These are phyloP conservation scores for Neurospora sp. DNA, from an alignment of 2,329 filamentous ascomycete species.

Conservation along the genomic window DNA sequence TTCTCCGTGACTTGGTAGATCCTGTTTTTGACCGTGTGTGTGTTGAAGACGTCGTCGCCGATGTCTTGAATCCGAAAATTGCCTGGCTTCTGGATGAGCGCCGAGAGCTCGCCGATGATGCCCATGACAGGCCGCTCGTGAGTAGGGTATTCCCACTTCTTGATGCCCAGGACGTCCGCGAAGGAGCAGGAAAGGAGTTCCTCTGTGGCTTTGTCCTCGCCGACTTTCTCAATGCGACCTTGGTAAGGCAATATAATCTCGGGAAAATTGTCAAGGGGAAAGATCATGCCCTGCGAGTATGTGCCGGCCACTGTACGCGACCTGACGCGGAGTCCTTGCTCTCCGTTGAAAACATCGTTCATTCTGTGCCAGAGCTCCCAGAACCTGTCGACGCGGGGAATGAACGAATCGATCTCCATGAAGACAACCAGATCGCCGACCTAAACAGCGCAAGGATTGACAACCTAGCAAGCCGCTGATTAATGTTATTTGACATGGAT, in stretches of 20 bases:
- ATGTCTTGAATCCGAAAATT: conserved; percentile 21
- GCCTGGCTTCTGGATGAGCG: conserved; percentile 20
- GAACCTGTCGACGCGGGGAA: conserved; percentile 16
- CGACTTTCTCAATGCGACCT: conserved; percentile 10
- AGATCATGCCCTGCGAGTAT: conserved; percentile 22
- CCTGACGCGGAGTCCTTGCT: conserved; percentile 17
- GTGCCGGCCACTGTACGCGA: conserved; percentile 10
- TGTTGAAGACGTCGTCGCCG: conserved; percentile 10
- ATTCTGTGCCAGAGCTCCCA: conserved; percentile 13
- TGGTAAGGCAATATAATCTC: conserved; percentile 12
- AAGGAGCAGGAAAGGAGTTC: conserved; percentile 16
- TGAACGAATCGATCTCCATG: conserved; percentile 24
- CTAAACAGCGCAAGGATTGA: neutral
- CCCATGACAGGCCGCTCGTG: neutral
- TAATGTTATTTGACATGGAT: neutral
- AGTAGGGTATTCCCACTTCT: conserved; percentile 17
- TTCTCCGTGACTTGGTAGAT: conserved; percentile 24
- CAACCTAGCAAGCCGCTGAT: neutral
- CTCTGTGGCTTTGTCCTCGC: conserved; percentile 5
- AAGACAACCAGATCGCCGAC: conserved; percentile 21
- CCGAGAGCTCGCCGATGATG: conserved; percentile 14
- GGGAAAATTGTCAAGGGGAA: conserved; percentile 13
- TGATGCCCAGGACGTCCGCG: conserved; percentile 18
- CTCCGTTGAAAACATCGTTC: conserved; percentile 7
- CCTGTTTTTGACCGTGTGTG: neutral